Evolutionary conservation across 2,329 filamentous ascomycete species (phyloP), one percentile per base, ranked within the genome.

Genomic region (Fusarium vanettenii): DNA sequence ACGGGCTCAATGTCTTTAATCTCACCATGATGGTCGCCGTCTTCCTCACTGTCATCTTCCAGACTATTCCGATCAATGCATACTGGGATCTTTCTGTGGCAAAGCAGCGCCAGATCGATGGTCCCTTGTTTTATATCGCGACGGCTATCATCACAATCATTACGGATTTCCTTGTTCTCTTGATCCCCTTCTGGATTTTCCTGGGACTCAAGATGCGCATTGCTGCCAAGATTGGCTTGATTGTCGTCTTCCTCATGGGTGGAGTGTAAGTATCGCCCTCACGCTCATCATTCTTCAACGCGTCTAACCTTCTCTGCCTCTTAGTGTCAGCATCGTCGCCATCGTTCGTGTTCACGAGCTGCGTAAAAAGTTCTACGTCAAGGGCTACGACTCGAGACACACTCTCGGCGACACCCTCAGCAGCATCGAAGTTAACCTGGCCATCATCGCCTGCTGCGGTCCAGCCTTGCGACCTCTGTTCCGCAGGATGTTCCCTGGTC

Each of bases 181-280:
- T 78, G 1, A 73, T 87, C 22, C 85, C 85, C 0, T 80, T 85
- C 35, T 82, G 80, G 72, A 83, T 86, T 31, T 86, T 87, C 66
- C 60, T 83, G 13, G 80, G 80, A 6, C 76, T 86, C 20, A 84
- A 83, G 52, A 85, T 86, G 75, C 79, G 80, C 10, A 73, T 72
- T 22, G 80, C 78, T 37, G 80, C 81, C 18, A 85, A 86, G 74
- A 71, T 84, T 22, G 84, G 83, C 4, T 75, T 86, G 6, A 80
- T 86, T 45, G 71, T 80, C 11, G 81, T 86, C 9, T 86, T 86
- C 65, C 69, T 82, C 5, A 69, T 86, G 11, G 85, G 85, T 41
- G 76, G 71, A 20, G 64, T 83, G 83, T 84, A 70, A 81, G 82
- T 81, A n/a, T 56, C 31, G 2, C 50, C 27, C 31, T 18, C 25